A percentile compares a stretch with the other conserved stretches of the same genome.
These are phyloP conservation scores for Sporothrix protearum DNA, from an alignment of 2,329 filamentous ascomycete species.

Conservation along the genomic window DNA sequence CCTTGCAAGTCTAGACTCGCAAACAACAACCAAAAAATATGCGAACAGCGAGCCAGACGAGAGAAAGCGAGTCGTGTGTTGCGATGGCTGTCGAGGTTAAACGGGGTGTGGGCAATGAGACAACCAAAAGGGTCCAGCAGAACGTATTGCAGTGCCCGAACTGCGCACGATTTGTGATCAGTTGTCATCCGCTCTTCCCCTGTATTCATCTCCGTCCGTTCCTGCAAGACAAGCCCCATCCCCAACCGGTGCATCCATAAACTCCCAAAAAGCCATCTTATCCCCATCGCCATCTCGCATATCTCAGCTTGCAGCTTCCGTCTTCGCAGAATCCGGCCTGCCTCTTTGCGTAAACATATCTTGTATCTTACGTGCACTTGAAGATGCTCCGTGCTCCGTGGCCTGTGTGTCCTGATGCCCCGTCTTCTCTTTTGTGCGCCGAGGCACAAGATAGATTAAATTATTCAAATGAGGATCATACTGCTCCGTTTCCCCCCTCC, in stretches of 20 bases:
- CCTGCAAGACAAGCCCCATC: background rate
- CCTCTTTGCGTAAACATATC: background rate
- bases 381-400: background rate
- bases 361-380: background rate
- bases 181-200: background rate
- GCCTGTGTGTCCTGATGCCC: background rate
- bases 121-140: background rate
- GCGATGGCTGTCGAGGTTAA: background rate
- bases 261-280: background rate
- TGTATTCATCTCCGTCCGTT: constrained; percentile 9
- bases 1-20: background rate
- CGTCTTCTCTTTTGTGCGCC: background rate
- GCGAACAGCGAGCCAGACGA: background rate
- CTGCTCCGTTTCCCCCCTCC: no score
- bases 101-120: background rate
- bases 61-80: background rate
- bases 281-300: background rate
- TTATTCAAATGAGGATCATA: background rate
- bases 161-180: background rate
- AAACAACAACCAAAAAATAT: background rate
- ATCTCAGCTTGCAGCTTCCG: background rate
- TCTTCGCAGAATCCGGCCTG: background rate
- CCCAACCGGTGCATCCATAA: background rate
- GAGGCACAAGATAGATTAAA: constrained; percentile 1
- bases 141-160: background rate